A percentile compares a stretch with the other conserved stretches of the same genome.
phyloP scores from a whole-genome alignment of 805 yeast species.

The Kluyveromyces nonfermentans region DNA sequence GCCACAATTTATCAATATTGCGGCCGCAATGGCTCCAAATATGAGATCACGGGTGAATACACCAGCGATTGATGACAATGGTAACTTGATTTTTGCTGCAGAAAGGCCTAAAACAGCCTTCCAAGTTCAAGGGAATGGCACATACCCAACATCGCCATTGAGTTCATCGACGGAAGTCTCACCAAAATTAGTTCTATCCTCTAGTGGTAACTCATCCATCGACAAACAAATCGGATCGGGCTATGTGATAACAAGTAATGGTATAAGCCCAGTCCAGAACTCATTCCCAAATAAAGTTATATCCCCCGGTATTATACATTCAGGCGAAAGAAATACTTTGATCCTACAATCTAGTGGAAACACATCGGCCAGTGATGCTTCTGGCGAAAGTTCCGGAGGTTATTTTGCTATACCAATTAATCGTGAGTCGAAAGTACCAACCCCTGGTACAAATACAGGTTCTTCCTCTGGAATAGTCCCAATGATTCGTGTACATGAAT shows the following conservation, averaged over 20 bases:
- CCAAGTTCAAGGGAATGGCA: background rate
- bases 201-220: background rate
- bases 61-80: constrained; percentile 31
- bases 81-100: constrained; percentile 27
- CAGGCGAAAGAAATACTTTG: constrained; percentile 7
- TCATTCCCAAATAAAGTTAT: constrained; percentile 12
- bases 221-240: constrained; percentile 1
- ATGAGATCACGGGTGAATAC: constrained; percentile 23
- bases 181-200: constrained; percentile 1
- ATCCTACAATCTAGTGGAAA: constrained; percentile 2
- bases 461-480: constrained; percentile 10
- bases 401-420: constrained; percentile 29
- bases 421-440: constrained; percentile 14
- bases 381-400: constrained; percentile 25
- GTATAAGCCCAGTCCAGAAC: constrained; percentile 10
- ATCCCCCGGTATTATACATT: constrained; percentile 4
- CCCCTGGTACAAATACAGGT: constrained; percentile 11
- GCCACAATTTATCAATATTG: constrained; percentile 23
- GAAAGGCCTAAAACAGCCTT: constrained; percentile 12
- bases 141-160: constrained; percentile 3
- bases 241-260: constrained; percentile 17
- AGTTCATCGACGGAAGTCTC: background rate
- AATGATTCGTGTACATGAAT: constrained; percentile 15
- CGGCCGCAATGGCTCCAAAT: constrained; percentile 2
- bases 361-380: constrained; percentile 19